phyloP scores from a whole-genome alignment of 2,329 filamentous ascomycete genomes.

The Fusarium ambrosium region DNA sequence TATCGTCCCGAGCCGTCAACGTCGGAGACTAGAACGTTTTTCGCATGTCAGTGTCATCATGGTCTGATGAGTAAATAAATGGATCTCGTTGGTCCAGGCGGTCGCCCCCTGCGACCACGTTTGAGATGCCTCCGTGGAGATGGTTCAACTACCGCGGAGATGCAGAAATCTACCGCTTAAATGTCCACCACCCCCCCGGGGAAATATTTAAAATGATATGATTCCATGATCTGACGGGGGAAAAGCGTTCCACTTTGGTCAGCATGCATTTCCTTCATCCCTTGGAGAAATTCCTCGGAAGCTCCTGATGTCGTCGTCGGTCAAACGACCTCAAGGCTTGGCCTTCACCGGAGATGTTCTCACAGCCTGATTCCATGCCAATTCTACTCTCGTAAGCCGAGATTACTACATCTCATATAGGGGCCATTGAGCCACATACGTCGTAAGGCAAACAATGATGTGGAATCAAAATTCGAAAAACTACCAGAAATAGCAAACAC shows the following conservation, averaged over 20 bases:
- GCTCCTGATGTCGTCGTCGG: constrained; percentile 10
- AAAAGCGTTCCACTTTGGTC: constrained; percentile 17
- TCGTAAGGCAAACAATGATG: neutral
- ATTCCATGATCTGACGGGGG: constrained; percentile 13
- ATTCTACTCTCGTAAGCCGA: neutral
- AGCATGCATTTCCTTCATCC: neutral
- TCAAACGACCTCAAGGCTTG: neutral
- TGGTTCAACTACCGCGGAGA: constrained; percentile 28
- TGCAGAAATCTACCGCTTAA: neutral
- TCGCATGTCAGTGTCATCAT: neutral
- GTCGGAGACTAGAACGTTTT: neutral
- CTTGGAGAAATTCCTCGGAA: neutral
- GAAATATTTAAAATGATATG: constrained; percentile 22
- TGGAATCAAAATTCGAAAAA: neutral
- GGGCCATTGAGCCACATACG: neutral
- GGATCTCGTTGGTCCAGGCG: neutral
- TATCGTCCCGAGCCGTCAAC: neutral
- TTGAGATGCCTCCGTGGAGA: constrained; percentile 15
- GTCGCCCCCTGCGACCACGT: neutral
- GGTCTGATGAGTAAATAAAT: neutral
- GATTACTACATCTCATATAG: neutral
- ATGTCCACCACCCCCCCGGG: neutral
- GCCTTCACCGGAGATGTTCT: neutral
- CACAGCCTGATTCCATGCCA: neutral
- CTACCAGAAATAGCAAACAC: neutral